phyloP scores from a whole-genome alignment of 2,329 filamentous ascomycete genomes.

The Pseudocercospora fuligena region DNA sequence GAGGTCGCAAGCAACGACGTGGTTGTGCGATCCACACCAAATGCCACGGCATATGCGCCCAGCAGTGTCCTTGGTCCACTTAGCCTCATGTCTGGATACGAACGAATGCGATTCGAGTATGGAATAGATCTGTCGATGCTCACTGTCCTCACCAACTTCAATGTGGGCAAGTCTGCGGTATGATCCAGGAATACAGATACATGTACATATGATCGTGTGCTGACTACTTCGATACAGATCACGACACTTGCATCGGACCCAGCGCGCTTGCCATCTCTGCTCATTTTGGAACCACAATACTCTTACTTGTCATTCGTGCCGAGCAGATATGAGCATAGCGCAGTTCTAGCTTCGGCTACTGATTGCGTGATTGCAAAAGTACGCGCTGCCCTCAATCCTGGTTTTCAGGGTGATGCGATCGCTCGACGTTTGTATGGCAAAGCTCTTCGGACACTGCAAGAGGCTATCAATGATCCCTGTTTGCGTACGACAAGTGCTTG shows the following conservation, averaged over 20 bases:
- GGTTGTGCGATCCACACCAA: not conserved
- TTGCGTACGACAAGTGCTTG: constrained; percentile 9
- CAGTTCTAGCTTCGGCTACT: constrained; percentile 30
- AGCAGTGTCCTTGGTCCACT: not conserved
- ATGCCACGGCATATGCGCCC: not conserved
- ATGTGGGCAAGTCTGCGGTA: constrained; percentile 30
- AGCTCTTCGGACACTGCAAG: constrained; percentile 30
- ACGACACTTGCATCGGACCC: constrained; percentile 24
- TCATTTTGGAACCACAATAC: constrained; percentile 22
- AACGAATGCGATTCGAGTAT: constrained; percentile 28
- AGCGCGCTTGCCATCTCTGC: constrained; percentile 19
- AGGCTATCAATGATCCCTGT: constrained; percentile 25
- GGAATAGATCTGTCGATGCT: constrained; percentile 33
- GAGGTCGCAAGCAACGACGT: not conserved
- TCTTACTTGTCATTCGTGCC: constrained; percentile 36
- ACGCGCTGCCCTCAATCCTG: constrained; percentile 22
- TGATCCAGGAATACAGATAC: not conserved
- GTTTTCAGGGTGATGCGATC: constrained; percentile 1
- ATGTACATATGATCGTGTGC: not conserved
- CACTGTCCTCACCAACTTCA: constrained; percentile 35
- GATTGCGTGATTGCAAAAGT: constrained; percentile 35
- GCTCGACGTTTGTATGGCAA: constrained; percentile 29
- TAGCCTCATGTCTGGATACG: constrained; percentile 21
- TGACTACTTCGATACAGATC: not conserved
- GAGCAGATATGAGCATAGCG: constrained; percentile 30